Base-by-base conservation (phyloP, 148 eudicot species). In the Linanthus parryae region DNA sequence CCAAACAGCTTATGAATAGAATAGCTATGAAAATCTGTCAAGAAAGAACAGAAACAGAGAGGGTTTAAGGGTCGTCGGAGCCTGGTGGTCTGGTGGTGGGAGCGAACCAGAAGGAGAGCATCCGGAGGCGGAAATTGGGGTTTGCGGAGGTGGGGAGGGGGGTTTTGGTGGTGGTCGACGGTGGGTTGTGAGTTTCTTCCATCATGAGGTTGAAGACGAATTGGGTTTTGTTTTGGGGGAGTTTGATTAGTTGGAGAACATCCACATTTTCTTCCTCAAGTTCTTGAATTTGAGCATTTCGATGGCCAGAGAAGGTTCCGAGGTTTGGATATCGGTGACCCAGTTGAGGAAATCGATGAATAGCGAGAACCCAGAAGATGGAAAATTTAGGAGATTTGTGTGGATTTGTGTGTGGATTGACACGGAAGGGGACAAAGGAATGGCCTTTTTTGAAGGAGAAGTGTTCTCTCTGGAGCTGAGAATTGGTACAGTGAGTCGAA, bases 1-100 rank as follows among this genome's bases (percentile, higher is more conserved):
- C 40, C 54, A 27, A 48, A 48, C 18, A 29, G 18, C 34, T 50
- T 39, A 31, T 50, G 17, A 29, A 25, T 30, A n/a, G 24, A 30
- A 31, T 48, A n/a, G 14, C 52, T 7, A 7, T 25, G 18, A 25
- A 47, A 26, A 25, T 18, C 30, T 2, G 0, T 24, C 8, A 29
- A 5, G 26, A 24, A 14, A 46, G 30, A 46, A 23, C 30, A 25
- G 26, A 5, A 44, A 6, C 5, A 18, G 17, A 21, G 5, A 31
- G 35, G 19, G 19, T 21, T 23, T 52, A 62, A 14, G 73, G 78
- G 48, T 62, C 73, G 4, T 43, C 57, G 54, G 46, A 35, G 48
- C 83, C 83, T 31, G 83, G 83, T 1, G 78, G 83, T 14, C 75
- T 78, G 52, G 75, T 77, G 46, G 78, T 71, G 48, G 77, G 83